Percentiles rank a stretch among this genome's conserved stretches.
Conservation (phyloP, 2,329 filamentous ascomycete genomes). For the Pyrenophora seminiperda region DNA sequence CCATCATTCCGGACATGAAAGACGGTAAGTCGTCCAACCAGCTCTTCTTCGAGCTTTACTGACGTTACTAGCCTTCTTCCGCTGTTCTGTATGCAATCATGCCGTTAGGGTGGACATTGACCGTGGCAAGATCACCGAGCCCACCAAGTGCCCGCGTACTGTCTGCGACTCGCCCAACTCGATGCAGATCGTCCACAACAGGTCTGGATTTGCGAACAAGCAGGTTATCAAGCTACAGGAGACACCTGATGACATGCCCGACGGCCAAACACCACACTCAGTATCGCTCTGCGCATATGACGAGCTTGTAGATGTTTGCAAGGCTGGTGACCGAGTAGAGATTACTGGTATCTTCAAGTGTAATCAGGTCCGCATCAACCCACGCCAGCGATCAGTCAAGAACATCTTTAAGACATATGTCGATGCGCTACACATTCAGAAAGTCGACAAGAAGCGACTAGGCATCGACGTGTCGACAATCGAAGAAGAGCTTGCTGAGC, state of each 20-base stretch:
- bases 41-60: slow-evolving; percentile 7
- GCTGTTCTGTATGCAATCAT: slow-evolving; percentile 90
- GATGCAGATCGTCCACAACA: slow-evolving; percentile 98
- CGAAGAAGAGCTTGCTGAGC: slow-evolving; percentile 77
- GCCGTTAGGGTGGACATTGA: slow-evolving; percentile 90
- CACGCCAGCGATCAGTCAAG: slow-evolving; percentile 88
- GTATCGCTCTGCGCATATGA: slow-evolving; percentile 97
- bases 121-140: slow-evolving; percentile 93
- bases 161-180: slow-evolving; percentile 87
- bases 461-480: slow-evolving; percentile 89
- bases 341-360: slow-evolving; percentile 97
- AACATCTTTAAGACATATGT: slow-evolving; percentile 98
- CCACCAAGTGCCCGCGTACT: slow-evolving; percentile 82
- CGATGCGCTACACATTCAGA: slow-evolving; percentile 93
- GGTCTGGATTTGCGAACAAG: slow-evolving; percentile 93
- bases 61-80: slow-evolving; percentile 77
- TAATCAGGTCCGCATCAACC: slow-evolving; percentile 91
- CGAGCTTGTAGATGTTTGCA: slow-evolving; percentile 96
- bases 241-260: slow-evolving; percentile 90
- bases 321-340: slow-evolving; percentile 93
- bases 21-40: slow-evolving; percentile 57
- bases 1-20: slow-evolving; percentile 98
- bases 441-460: slow-evolving; percentile 93
- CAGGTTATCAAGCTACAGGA: slow-evolving; percentile 99
- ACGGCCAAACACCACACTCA: slow-evolving; percentile 95